These are phyloP conservation scores for Osmanthus fragrans DNA, from an alignment of 257 asterid species.

Conservation along the genomic window DNA sequence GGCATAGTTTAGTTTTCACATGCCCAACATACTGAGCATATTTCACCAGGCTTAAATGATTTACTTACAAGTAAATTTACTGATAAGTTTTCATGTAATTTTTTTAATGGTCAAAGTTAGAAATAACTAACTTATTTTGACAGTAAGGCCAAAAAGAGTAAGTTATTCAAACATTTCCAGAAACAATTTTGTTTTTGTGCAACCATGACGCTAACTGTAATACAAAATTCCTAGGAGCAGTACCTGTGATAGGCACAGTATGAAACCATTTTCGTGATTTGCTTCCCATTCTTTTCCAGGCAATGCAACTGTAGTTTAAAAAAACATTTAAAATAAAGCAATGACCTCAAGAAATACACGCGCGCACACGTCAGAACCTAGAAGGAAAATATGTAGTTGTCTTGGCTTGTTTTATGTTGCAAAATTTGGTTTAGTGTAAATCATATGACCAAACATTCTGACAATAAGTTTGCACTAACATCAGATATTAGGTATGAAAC, in stretches of 20 bases:
- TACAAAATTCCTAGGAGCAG: not conserved
- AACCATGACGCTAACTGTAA: not conserved
- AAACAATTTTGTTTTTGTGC: not conserved
- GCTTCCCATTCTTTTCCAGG: constrained; percentile 92
- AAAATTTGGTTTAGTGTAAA: not conserved
- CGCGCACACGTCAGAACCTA: not conserved
- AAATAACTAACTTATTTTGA: not conserved
- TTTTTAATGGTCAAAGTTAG: not conserved
- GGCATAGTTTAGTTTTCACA: constrained; percentile 5
- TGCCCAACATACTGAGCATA: not conserved
- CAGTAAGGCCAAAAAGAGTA: not conserved
- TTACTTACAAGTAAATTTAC: not conserved
- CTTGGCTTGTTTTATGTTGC: not conserved
- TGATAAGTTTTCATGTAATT: too few species aligned
- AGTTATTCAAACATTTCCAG: not conserved
- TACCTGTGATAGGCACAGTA: constrained; percentile 98
- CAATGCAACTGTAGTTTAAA: constrained; percentile 80
- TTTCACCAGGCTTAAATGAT: not conserved
- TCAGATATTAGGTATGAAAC: not conserved
- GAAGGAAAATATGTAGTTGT: not conserved
- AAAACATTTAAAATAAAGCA: constrained; percentile 20
- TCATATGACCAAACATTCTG: not conserved
- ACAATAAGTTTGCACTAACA: not conserved
- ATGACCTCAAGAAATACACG: not conserved
- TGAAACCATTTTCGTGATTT: constrained; percentile 86